Evolutionary conservation across 2,329 filamentous ascomycete genomes (phyloP).

Genomic region (Acrodontium crateriforme): DNA sequence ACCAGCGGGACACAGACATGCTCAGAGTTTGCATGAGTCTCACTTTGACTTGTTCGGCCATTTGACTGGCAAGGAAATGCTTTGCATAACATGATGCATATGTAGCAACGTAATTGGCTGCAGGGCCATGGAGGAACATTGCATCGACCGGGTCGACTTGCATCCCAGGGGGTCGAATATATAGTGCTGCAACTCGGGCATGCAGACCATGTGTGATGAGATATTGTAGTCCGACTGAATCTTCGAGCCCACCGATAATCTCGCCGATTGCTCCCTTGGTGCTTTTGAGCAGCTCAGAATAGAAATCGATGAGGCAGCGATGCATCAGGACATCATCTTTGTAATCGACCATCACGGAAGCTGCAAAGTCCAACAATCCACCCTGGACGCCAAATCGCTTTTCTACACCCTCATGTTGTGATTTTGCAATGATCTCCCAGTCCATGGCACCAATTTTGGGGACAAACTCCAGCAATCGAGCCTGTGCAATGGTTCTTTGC

Average conservation of each 20-base stretch:
- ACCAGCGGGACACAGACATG: slow-evolving; percentile 35
- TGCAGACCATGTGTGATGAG: slow-evolving; percentile 39
- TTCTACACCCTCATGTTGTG: slow-evolving; percentile 41
- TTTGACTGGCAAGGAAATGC: slow-evolving; percentile 36
- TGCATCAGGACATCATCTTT: slow-evolving; percentile 46
- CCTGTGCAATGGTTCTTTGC: slow-evolving; percentile 46
- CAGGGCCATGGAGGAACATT: slow-evolving; percentile 39
- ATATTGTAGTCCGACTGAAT: slow-evolving; percentile 33
- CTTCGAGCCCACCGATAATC: not conserved
- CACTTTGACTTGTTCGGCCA: slow-evolving; percentile 32
- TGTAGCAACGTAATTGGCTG: slow-evolving; percentile 43
- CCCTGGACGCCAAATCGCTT: slow-evolving; percentile 21
- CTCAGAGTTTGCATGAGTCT: slow-evolving; percentile 33
- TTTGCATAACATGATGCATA: slow-evolving; percentile 42
- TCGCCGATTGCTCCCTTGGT: slow-evolving; percentile 2
- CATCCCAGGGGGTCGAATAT: slow-evolving; percentile 34
- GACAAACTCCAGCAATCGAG: slow-evolving; percentile 45
- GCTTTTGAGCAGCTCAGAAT: slow-evolving; percentile 37
- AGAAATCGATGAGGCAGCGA: slow-evolving; percentile 45
- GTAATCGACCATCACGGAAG: slow-evolving; percentile 41
- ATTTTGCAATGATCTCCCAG: slow-evolving; percentile 39
- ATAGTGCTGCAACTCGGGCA: slow-evolving; percentile 34
- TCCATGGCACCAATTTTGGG: slow-evolving; percentile 39
- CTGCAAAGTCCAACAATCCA: slow-evolving; percentile 41
- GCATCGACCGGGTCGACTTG: slow-evolving; percentile 36